Base-by-base conservation (phyloP, 129 eudicot species). In the Oenanthe sinensis region DNA sequence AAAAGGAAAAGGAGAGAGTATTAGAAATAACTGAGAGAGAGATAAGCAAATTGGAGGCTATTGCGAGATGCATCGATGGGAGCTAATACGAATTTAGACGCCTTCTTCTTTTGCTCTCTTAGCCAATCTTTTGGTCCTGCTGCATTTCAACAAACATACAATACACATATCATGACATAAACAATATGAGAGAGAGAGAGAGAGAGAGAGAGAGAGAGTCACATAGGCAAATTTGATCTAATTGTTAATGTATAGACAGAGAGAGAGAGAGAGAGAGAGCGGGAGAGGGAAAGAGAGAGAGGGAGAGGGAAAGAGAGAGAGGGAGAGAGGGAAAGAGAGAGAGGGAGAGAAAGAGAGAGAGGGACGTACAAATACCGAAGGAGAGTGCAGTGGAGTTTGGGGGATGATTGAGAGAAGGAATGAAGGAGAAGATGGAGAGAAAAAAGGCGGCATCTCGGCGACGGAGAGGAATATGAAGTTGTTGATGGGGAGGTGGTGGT, bases 61-160 rank as follows among this genome's bases (percentile, higher is more conserved):
- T 89, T 86, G 76, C 93, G 88, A 43, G 99, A 92, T 45, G 96
- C 97, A 40, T 92, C 95, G 10, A 95, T 91, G 6, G 99, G 97
- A 44, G 99, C 99, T 76, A 92, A 85, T 16, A 90, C 84, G 84
- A 81, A 95, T 77, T 85, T 90, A 9, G 90, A 81, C n/a, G 97
- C 86, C 78, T 91, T 95, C 96, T 89, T 95, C 88, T 95, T 95
- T 46, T 95, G 97, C 81, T 90, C 97, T 84, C 86, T 90, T 36
- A 92, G 87, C 99, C 99, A 95, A 48, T 92, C 96, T 83, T 92
- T 92, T 16, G 99, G 99, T 90, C 97, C 97, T 86, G 96, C 99
- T 95, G 92, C 40, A 87, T 63, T 79, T 45, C n/a, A 10, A 75
- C 62, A 33, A 83, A 50, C 6, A 67, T 26, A 36, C 14, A 4